Evolutionary conservation across 345 rosid genomes (phyloP), one percentile per base, ranked within the genome.

Genomic region (Hibiscus syriacus): DNA sequence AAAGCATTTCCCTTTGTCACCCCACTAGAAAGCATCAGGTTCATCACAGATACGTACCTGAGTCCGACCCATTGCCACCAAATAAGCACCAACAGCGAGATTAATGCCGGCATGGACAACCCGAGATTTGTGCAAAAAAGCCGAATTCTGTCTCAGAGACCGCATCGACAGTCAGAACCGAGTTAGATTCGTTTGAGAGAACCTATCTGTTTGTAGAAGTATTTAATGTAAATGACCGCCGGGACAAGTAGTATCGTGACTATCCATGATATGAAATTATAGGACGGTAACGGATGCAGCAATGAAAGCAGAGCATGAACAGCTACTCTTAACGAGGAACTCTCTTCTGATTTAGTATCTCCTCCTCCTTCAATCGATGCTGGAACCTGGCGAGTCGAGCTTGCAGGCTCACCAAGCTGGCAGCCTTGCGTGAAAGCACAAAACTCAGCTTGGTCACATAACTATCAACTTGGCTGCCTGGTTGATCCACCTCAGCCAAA

Each of bases 351-450:
- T 89, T 86, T 49, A 93, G 96, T 43, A 89, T 86, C 83, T 93
- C 98, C 74, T 87, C 92, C 71, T 93, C 96, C 77, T 89, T 91
- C 27, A 93, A 81, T 64, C 97, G 90, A 79, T 93, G 97, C 74
- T 90, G 98, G 82, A 93, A 90, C 77, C 96, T 85, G 48, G 98
- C 95, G 54, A 90, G 96, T 58, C 97, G 91, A 49, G 96, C 92
- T 77, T 91, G 96, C 65, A 93, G 97, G 67, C 94, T 90, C 29
- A 88, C 97, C 52, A 90, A 77, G 55, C 92, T 85, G 23, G 97
- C 99, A 67, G 97, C 99, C 80, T 93, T 93, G 76, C 97, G 92
- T 0, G 99, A 93, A 50, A 93, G 91, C 70, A 93, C 89, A 76
- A 89, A 89, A 80, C 86, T 91, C 83, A 93, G 68, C 67, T 89